Evolutionary conservation across 2,329 filamentous ascomycete species (phyloP).

Genomic region (Microascus cirrosus): DNA sequence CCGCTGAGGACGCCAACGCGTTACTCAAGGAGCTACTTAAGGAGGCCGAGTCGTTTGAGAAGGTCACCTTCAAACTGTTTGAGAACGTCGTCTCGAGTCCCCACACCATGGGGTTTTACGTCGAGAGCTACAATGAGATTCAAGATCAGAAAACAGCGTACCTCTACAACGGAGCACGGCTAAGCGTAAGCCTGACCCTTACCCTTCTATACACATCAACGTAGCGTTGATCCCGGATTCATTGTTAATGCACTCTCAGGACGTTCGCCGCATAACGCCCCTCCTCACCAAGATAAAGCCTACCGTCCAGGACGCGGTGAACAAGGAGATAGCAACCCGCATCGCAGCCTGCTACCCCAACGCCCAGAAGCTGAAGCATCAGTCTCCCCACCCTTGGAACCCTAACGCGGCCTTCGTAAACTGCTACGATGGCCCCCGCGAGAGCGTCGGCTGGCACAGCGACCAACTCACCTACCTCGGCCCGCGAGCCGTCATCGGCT

Average conservation of each 20-base stretch:
- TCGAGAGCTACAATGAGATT: conserved; percentile 61
- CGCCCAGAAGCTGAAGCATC: conserved; percentile 64
- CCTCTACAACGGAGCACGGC: conserved; percentile 67
- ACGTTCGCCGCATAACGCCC: conserved; percentile 67
- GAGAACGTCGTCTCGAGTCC: conserved; percentile 77
- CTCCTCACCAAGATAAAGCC: conserved; percentile 59
- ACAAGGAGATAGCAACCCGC: conserved; percentile 60
- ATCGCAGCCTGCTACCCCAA: conserved; percentile 58
- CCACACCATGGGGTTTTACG: conserved; percentile 76
- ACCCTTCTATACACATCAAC: neutral
- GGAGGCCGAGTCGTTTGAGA: conserved; percentile 61
- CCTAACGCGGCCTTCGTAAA: conserved; percentile 93
- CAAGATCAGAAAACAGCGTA: conserved; percentile 66
- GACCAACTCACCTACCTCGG: conserved; percentile 92
- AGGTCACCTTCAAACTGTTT: conserved; percentile 72
- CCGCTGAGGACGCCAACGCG: conserved; percentile 56
- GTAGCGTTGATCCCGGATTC: neutral
- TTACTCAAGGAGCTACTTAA: conserved; percentile 65
- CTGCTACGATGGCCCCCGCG: conserved; percentile 71
- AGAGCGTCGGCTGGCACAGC: conserved; percentile 85
- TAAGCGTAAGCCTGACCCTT: conserved; percentile 35
- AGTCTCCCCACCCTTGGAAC: conserved; percentile 61
- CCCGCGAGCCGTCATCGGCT: conserved; percentile 79
- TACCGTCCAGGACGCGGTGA: conserved; percentile 65
- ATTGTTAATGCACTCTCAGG: conserved; percentile 25